A percentile compares a stretch with the other conserved stretches of the same genome.
phyloP scores from a whole-genome alignment of 805 yeast species.

The Scheffersomyces coipomensis region DNA sequence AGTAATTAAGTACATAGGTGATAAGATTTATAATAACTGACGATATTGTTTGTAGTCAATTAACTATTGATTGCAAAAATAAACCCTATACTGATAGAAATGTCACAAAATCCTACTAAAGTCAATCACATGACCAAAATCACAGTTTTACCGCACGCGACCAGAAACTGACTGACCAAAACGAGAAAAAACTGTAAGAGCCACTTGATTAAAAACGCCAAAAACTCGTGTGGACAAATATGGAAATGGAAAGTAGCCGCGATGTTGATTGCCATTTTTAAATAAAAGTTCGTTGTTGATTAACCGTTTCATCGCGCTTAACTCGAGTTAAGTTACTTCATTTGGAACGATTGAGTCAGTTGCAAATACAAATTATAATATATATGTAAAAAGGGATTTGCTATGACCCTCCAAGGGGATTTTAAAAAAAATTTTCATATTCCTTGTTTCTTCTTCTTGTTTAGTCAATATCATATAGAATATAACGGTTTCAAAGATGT shows the following conservation, averaged over 20 bases:
- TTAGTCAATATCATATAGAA: neutral
- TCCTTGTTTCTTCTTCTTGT: neutral
- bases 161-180: too few relatives aligned
- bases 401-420: neutral
- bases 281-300: constrained; percentile 1
- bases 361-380: neutral
- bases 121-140: too few relatives aligned
- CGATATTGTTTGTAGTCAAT: too few relatives aligned
- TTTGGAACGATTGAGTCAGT: neutral
- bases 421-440: neutral
- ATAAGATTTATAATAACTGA: too few relatives aligned
- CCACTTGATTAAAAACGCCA: too few relatives aligned
- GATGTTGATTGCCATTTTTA: neutral
- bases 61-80: too few relatives aligned
- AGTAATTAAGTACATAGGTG: too few relatives aligned
- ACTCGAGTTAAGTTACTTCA: constrained; percentile 5
- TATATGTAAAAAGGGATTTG: neutral
- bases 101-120: too few relatives aligned
- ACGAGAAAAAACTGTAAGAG: too few relatives aligned
- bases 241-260: neutral
- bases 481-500: constrained; percentile 4
- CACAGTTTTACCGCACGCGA: too few relatives aligned
- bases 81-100: too few relatives aligned
- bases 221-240: too few relatives aligned
- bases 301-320: constrained; percentile 5